phyloP scores from a whole-genome alignment of 176 grass and related monocot genomes.

The Juncus inflexus region DNA sequence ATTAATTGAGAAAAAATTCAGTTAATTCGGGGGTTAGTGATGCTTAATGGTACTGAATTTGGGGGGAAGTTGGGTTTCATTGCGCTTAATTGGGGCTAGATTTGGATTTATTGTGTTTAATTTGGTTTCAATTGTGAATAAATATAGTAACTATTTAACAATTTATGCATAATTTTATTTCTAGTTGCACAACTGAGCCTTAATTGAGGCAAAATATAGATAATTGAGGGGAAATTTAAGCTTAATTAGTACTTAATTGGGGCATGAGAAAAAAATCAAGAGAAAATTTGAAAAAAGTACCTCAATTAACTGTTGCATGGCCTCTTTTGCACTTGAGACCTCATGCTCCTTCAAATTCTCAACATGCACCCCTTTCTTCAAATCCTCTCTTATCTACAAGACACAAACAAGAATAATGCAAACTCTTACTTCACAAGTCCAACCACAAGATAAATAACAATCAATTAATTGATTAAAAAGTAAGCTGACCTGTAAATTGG shows the following conservation, averaged over 20 bases:
- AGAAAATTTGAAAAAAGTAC: constrained; percentile 13
- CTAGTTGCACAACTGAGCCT: not conserved
- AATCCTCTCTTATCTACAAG: constrained; percentile 92
- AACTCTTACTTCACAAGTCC: not conserved
- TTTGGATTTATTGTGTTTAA: too few relatives aligned
- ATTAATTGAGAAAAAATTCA: constrained; percentile 4
- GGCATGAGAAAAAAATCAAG: not conserved
- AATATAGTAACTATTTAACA: not conserved
- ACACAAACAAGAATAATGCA: constrained; percentile 3
- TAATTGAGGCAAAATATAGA: not conserved
- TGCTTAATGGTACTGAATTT: too few relatives aligned
- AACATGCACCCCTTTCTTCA: constrained; percentile 86
- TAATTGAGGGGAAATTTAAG: not conserved
- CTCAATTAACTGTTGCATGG: constrained; percentile 80
- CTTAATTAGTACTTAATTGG: too few relatives aligned
- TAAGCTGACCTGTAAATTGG: constrained; percentile 72
- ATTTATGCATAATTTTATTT: not conserved
- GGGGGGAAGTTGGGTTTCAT: too few relatives aligned
- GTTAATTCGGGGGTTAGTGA: not conserved
- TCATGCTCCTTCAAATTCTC: constrained; percentile 83
- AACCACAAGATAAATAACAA: constrained; percentile 4
- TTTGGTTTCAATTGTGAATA: too few relatives aligned
- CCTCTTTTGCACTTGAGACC: constrained; percentile 84
- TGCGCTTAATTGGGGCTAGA: too few relatives aligned
- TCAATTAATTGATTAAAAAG: too few relatives aligned